Percentiles rank a stretch among this genome's conserved stretches.
Evolutionary conservation across 805 yeast species (phyloP).

Genomic region (Zygosaccharomyces lentus): DNA sequence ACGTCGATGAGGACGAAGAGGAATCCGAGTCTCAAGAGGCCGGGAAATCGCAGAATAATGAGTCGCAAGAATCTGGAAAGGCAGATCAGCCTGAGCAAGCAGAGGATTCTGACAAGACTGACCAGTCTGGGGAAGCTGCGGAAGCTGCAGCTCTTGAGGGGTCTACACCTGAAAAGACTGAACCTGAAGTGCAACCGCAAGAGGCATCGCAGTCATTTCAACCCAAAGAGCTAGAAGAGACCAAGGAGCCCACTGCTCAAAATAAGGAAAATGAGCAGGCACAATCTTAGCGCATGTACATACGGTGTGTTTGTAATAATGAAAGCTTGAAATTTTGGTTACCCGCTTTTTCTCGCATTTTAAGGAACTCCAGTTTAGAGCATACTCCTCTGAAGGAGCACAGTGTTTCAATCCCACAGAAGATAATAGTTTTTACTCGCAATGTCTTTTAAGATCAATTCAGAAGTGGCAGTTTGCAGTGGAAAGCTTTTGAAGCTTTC

Average conservation of each 20-base stretch:
- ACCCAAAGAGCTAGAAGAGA: not conserved
- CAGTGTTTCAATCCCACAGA: too few species aligned
- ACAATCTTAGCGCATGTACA: not conserved
- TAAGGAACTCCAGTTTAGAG: not conserved
- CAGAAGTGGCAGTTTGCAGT: conserved; percentile 58
- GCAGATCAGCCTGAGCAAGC: not conserved
- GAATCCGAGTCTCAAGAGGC: conserved; percentile 11
- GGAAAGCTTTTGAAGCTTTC: conserved; percentile 73
- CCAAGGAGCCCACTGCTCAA: not conserved
- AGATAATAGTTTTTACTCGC: not conserved
- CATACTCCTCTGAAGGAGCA: not conserved
- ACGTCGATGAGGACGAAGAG: conserved; percentile 32
- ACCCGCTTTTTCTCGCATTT: not conserved
- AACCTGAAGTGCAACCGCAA: not conserved
- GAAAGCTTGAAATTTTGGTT: not conserved
- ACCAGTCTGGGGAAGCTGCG: not conserved
- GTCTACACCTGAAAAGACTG: too few species aligned
- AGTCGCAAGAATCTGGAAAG: not conserved
- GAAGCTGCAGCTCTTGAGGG: not conserved
- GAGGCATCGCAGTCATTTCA: not conserved
- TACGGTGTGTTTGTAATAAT: not conserved
- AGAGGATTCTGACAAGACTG: not conserved
- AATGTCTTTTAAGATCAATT: conserved; percentile 50
- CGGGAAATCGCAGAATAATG: not conserved
- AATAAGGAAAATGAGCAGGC: not conserved